These are phyloP conservation scores for Berkeleyomyces basicola DNA, from an alignment of 2,329 filamentous ascomycete genomes.

Conservation along the genomic window DNA sequence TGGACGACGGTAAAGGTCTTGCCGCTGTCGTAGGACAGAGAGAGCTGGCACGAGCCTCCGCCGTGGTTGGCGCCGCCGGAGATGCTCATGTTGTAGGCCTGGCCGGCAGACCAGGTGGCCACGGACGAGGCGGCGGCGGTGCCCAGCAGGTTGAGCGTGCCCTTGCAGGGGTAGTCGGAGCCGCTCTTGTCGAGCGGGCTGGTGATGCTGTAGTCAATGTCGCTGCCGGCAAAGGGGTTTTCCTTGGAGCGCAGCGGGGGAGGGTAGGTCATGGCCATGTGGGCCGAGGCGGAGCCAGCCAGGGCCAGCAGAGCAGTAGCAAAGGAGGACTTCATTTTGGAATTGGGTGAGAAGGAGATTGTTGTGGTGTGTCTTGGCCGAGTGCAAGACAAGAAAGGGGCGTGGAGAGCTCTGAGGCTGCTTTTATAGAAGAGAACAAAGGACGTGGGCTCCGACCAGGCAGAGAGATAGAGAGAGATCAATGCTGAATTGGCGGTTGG, in stretches of 20 bases:
- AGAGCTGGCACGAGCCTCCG: conserved; percentile 62
- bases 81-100: conserved; percentile 45
- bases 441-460: neutral
- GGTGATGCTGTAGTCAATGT: conserved; percentile 57
- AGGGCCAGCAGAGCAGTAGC: conserved; percentile 27
- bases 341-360: neutral
- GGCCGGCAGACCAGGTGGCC: conserved; percentile 45
- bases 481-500: neutral
- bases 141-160: conserved; percentile 34
- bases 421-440: neutral
- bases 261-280: conserved; percentile 40
- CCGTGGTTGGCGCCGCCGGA: conserved; percentile 45
- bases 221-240: conserved; percentile 30
- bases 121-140: conserved; percentile 34
- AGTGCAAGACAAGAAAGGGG: neutral
- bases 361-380: neutral
- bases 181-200: conserved; percentile 44
- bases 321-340: conserved; percentile 27
- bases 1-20: conserved; percentile 51
- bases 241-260: conserved; percentile 35
- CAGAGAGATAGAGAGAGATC: neutral
- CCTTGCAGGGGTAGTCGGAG: conserved; percentile 62
- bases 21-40: conserved; percentile 57
- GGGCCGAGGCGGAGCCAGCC: conserved; percentile 29
- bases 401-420: neutral